Conservation (phyloP, 306 rosid species). For the Cicer arietinum region DNA sequence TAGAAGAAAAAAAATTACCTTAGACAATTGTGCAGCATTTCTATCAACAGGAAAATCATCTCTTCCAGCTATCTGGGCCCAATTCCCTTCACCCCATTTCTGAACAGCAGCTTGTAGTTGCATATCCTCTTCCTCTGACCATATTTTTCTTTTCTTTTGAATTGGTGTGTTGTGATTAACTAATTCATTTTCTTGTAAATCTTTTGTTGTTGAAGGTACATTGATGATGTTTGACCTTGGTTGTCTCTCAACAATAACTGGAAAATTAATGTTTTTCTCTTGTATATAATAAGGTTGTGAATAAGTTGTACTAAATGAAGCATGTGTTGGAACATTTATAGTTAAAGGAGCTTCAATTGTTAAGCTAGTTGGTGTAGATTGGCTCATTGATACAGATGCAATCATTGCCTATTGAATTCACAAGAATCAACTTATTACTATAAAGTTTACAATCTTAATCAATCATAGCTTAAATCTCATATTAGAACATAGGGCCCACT, state of each 20-base stretch:
- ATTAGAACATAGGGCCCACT: too few relatives aligned
- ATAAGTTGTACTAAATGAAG: conserved; percentile 39
- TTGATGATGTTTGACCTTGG: conserved; percentile 40
- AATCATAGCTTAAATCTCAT: too few relatives aligned
- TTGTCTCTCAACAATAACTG: conserved; percentile 69
- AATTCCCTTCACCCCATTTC: conserved; percentile 80
- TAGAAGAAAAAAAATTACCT: conserved; percentile 55
- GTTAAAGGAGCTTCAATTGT: conserved; percentile 70
- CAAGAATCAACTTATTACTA: background rate
- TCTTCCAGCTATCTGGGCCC: conserved; percentile 62
- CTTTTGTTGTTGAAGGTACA: conserved; percentile 42
- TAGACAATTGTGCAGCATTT: conserved; percentile 69
- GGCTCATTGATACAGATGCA: conserved; percentile 56
- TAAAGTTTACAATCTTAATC: background rate
- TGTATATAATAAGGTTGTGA: conserved; percentile 46
- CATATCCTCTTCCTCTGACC: conserved; percentile 82
- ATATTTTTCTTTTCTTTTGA: conserved; percentile 65
- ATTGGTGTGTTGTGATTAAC: conserved; percentile 28
- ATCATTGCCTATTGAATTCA: conserved; percentile 62
- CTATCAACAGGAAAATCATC: conserved; percentile 59
- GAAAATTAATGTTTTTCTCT: conserved; percentile 59
- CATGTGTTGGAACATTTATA: conserved; percentile 56
- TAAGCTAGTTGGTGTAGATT: conserved; percentile 52
- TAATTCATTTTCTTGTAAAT: conserved; percentile 46
- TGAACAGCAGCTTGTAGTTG: conserved; percentile 65